Conservation (phyloP, 1,139 yeast species). For the Candida frijolesensis region DNA sequence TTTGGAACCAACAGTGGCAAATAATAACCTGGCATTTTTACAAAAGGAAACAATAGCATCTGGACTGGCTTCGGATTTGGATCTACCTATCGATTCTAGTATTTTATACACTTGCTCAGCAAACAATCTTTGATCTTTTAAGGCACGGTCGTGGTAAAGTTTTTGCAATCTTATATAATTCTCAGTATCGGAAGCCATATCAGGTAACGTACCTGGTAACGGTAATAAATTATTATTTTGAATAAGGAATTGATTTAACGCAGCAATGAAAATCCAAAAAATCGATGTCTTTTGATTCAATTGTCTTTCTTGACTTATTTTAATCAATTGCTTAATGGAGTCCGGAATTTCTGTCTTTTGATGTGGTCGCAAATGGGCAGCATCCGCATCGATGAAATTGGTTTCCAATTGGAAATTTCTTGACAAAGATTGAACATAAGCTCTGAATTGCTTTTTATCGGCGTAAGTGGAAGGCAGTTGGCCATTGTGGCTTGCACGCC, state of each 20-base stretch:
- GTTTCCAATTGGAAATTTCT: slow-evolving; percentile 46
- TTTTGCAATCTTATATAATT: slow-evolving; percentile 60
- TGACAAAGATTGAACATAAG: slow-evolving; percentile 34
- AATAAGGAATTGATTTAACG: slow-evolving; percentile 54
- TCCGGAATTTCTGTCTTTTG: slow-evolving; percentile 44
- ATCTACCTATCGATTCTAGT: slow-evolving; percentile 23
- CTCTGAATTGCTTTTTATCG: slow-evolving; percentile 50
- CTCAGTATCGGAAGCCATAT: slow-evolving; percentile 81
- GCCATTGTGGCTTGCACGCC: slow-evolving; percentile 38
- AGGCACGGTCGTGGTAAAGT: slow-evolving; percentile 61
- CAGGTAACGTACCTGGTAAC: slow-evolving; percentile 76
- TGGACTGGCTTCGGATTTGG: slow-evolving; percentile 28
- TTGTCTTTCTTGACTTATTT: slow-evolving; percentile 21
- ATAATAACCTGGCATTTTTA: slow-evolving; percentile 51
- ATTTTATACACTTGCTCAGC: slow-evolving; percentile 31
- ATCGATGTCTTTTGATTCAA: slow-evolving; percentile 25
- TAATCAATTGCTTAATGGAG: slow-evolving; percentile 34
- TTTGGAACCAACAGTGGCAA: slow-evolving; percentile 40
- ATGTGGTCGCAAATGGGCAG: slow-evolving; percentile 54
- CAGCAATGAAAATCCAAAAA: slow-evolving; percentile 66
- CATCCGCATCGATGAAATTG: slow-evolving; percentile 74
- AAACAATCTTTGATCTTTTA: slow-evolving; percentile 48
- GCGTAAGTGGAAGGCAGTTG: slow-evolving; percentile 43
- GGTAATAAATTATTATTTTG: slow-evolving; percentile 54
- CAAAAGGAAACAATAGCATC: slow-evolving; percentile 56